Base-by-base conservation (phyloP, 257 asterid species). In the Anisodus acutangulus region DNA sequence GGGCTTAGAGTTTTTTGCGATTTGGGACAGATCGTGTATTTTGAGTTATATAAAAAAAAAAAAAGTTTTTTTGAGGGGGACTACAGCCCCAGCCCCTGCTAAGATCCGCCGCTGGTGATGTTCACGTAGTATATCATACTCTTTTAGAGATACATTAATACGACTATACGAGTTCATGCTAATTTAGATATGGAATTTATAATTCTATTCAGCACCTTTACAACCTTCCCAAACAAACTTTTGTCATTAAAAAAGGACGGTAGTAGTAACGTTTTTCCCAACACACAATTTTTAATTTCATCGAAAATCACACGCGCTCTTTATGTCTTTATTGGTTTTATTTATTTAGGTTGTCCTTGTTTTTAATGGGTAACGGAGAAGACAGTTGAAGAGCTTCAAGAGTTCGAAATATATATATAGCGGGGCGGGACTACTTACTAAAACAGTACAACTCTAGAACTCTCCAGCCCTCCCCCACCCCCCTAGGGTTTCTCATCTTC, bases 401-500 rank as follows among this genome's bases (percentile, higher is more conserved):
- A 86, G 84, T 91, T 92, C 88, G 90, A 89, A 88, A 81, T 84
- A 78, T 83, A 79, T 81, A 89, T 62, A 85, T 69, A 70, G 35
- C 17, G 17, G 83, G 88, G 92, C 92, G 91, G 91, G 90, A 88
- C 69, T 74, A 70, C 19, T 17, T 16, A 10, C 8, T 57, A 13
- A 26, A 53, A 9, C 70, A 43, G 68, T 22, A 19, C 11, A 59
- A 59, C 66, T 59, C 35, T n/a, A 60, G 67, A 60, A n/a, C 35
- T 60, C 67, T 60, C 35, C 67, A 6, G 35, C 35, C 35, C 35
- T 6, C 35, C 31, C 19, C 67, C 26, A 2, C 67, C 58, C 0
- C 0, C 62, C 89, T 91, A 93, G 95, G 95, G 94, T 91, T 91
- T 91, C 22, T 67, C 31, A 6, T 19, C 37, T 59, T 11, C 41